Percentiles rank a stretch among this genome's conserved stretches.
phyloP scores from a whole-genome alignment of 805 yeast species.

The Ogataea philodendri region DNA sequence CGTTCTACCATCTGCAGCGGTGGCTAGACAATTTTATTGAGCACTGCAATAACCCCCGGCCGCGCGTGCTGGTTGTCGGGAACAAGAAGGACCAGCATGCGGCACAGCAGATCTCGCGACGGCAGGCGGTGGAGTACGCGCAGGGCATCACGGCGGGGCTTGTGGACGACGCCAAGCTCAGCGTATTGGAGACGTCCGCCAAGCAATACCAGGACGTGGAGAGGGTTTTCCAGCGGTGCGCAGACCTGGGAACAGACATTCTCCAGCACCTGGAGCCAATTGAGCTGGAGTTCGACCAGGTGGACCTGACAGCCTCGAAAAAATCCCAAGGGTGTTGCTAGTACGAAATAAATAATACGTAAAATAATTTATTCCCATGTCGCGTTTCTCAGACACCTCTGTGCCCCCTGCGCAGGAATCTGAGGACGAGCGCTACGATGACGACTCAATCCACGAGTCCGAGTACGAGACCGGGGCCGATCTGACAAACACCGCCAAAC shows the following conservation, averaged over 20 bases:
- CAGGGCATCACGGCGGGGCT: constrained; percentile 23
- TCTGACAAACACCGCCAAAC: constrained; percentile 13
- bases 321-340: constrained; percentile 7
- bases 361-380: constrained; percentile 6
- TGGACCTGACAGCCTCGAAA: constrained; percentile 21
- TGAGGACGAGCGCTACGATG: constrained; percentile 16
- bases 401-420: constrained; percentile 8
- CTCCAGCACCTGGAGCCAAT: constrained; percentile 18
- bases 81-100: constrained; percentile 44
- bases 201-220: constrained; percentile 29
- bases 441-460: constrained; percentile 12
- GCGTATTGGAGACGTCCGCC: constrained; percentile 32
- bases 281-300: constrained; percentile 27
- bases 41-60: constrained; percentile 46
- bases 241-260: constrained; percentile 25
- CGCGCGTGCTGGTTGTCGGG: constrained; percentile 52
- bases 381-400: constrained; percentile 11
- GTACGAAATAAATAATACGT: constrained; percentile 1
- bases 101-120: constrained; percentile 28
- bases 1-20: constrained; percentile 41
- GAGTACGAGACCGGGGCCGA: constrained; percentile 11
- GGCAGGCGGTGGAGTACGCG: constrained; percentile 34
- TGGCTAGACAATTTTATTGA: constrained; percentile 50
- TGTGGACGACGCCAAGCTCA: constrained; percentile 24
- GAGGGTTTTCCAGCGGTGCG: constrained; percentile 28